Conservation (phyloP, 208 protist genomes). For the Trypanosoma mega region DNA sequence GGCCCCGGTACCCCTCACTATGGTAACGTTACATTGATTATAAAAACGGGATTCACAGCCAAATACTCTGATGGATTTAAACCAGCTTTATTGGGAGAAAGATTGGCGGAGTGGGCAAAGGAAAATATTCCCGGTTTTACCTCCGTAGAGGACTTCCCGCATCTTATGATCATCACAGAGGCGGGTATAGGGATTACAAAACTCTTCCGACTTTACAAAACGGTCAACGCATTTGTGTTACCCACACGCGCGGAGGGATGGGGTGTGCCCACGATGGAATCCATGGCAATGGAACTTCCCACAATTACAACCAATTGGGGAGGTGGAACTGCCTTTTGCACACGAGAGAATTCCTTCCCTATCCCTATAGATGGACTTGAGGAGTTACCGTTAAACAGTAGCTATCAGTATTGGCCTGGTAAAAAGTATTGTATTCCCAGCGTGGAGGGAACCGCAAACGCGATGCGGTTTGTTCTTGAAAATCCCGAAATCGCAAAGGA, state of each 20-base stretch:
- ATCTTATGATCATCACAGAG: conserved; percentile 33
- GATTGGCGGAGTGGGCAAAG: conserved; percentile 6
- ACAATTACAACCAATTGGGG: conserved; percentile 45
- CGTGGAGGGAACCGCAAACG: conserved; percentile 23
- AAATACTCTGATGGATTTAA: neutral
- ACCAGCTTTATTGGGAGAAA: neutral
- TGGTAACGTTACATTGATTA: conserved; percentile 5
- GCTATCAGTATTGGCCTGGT: conserved; percentile 25
- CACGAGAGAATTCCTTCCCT: conserved; percentile 33
- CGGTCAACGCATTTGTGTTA: conserved; percentile 80
- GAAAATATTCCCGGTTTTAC: conserved; percentile 15
- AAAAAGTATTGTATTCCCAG: conserved; percentile 34
- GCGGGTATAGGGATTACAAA: neutral
- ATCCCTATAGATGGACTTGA: conserved; percentile 51
- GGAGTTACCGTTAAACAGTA: conserved; percentile 21
- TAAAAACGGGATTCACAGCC: conserved; percentile 1
- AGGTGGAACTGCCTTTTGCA: conserved; percentile 33
- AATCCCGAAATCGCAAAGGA: conserved; percentile 30
- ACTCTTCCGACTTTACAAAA: conserved; percentile 66
- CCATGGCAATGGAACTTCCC: conserved; percentile 62
- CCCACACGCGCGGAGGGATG: conserved; percentile 76
- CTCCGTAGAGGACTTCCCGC: conserved; percentile 28
- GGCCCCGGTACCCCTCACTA: conserved; percentile 7
- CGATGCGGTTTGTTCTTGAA: conserved; percentile 36
- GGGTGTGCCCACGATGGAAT: conserved; percentile 50